Evolutionary conservation across 495 filamentous ascomycete species (phyloP), one percentile per base, ranked within the genome.

Genomic region (Aspergillus olivimuriae): DNA sequence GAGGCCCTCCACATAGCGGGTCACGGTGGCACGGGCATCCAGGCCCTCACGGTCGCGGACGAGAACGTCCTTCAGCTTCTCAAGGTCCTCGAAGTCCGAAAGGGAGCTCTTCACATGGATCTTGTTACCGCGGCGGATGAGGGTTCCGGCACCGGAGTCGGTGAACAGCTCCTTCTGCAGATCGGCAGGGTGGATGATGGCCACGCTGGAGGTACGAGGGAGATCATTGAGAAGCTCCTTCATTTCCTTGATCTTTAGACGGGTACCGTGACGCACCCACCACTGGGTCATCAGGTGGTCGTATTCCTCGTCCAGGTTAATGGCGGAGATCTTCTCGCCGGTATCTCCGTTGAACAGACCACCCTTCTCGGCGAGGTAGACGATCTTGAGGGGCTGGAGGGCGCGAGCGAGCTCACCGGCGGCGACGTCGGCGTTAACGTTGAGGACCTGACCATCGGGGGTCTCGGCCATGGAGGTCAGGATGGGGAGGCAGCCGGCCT

Each of bases 171-270:
- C 91, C 72, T 94, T 94, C 61, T 96, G 89, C 7, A 98, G 77
- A 58, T 95, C 86, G 17, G 82, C 86, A 2, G 92, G 90, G 63
- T 95, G 89, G 51, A 98, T 97, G 57, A 98, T 97, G 19, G 92
- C 92, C 43, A 98, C 94, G 56, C 89, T 95, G 32, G 92, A 95
- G 9, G 89, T 86, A 53, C 87, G 78, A 30, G 92, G 92, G 9
- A 98, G 77, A 20, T 84, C 82, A 42, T 83, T 83, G 39, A 98
- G 72, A 7, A 98, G 77, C 15, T 92, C 86, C 73, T 96, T 96
- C 69, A 95, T 94, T 70, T 98, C 91, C 68, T 91, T 94, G 68
- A 98, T 96, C 84, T 98, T 98, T 43, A 96, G 70, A 52, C 90
- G 82, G 32, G 92, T 98, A 23, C 92, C 92, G 65, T 94, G 92